Percentiles rank a stretch among this genome's conserved stretches.
Evolutionary conservation across 2,329 filamentous ascomycete genomes (phyloP).

Genomic region (Aureobasidium sp.): DNA sequence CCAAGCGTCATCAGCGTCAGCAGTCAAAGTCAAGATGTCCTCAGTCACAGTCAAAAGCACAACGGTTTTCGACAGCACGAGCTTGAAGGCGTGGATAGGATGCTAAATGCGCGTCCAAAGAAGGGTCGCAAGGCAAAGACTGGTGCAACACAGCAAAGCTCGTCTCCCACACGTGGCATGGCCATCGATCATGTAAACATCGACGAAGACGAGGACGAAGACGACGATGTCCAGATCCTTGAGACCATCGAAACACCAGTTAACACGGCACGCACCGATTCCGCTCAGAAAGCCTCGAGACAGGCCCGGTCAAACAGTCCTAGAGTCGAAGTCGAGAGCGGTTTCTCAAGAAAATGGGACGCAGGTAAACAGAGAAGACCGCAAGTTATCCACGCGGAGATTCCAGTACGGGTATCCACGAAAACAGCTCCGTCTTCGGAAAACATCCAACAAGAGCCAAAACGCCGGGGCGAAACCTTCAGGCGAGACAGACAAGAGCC

Average conservation of each 20-base stretch:
- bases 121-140: constrained; percentile 1
- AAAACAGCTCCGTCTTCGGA: too few species aligned
- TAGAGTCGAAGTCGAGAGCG: neutral
- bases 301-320: neutral
- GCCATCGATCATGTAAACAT: neutral
- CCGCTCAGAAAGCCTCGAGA: neutral
- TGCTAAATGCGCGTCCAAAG: neutral
- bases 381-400: neutral
- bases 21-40: constrained; percentile 8
- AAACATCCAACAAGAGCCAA: neutral
- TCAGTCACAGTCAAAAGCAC: neutral
- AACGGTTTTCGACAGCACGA: neutral
- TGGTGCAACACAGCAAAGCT: neutral
- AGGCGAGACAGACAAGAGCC: neutral
- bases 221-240: neutral
- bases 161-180: neutral
- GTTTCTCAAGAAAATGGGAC: neutral
- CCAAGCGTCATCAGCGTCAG: neutral
- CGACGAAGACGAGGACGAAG: neutral
- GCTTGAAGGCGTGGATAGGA: neutral
- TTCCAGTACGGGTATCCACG: too few species aligned
- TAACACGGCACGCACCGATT: neutral
- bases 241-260: neutral
- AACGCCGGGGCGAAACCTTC: neutral
- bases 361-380: neutral